Base-by-base conservation (phyloP, 2,329 filamentous ascomycete genomes). In the Fusarium sp. region DNA sequence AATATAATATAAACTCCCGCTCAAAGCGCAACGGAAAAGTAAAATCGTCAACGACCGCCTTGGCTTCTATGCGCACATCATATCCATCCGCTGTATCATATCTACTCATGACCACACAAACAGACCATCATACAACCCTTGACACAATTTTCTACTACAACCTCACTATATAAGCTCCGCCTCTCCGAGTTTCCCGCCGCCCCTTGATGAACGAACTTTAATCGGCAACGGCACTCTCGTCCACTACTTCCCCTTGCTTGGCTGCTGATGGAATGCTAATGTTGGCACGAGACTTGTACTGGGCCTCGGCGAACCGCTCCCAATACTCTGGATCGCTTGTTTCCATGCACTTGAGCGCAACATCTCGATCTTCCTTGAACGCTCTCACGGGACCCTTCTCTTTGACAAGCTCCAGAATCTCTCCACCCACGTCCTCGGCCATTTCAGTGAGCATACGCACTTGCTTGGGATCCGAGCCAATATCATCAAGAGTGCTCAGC, bases 241-340 rank as follows among this genome's bases (percentile, higher is more conserved):
- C 73, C 11, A 42, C 59, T n/a, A 42, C 48, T 49, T 70, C 67
- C 27, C 56, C 56, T 7, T 61, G 65, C 61, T 72, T 70, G 47
- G 70, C 65, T 49, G 57, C 56, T 29, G 63, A 50, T 7, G 72
- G 65, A 38, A 75, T 70, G 23, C 68, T 76, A 17, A 83, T 79
- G 65, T 87, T 87, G 10, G 80, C 82, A 53, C 80, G 76, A 6
- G 84, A 82, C 74, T 86, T 86, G 68, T 84, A 77, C 74, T 88
- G 86, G 33, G 82, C 79, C 73, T 89, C 85, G 21, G 83, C 80
- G 69, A 93, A 85, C 8, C 77, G 76, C 45, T 83, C 82, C 83
- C 90, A 85, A 72, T 89, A 82, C 60, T 87, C 84, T 0, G 87
- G 86, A 62, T 92, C 90, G 25, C 83, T 81, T 6, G 84, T 84